Evolutionary conservation across 164 flowering plant genomes (phyloP), one percentile per base, ranked within the genome.

Genomic region (Protea cynaroides): DNA sequence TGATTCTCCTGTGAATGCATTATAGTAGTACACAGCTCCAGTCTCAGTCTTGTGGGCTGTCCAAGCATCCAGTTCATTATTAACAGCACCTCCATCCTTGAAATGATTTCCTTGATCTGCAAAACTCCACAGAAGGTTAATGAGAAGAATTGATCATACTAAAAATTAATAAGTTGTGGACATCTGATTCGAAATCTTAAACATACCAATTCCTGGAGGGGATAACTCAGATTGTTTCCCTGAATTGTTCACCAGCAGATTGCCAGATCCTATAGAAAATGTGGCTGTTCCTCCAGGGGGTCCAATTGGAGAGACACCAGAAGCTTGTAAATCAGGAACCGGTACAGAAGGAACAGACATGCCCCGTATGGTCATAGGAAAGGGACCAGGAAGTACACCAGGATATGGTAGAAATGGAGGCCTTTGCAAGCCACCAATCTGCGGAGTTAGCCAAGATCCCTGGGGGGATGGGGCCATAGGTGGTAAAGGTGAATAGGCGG

Each of bases 1-100:
- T 18, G 99, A 95, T 74, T 84, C 87, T 64, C 92, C 89, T 0
- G 97, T 85, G n/a, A 83, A 46, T 58, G 97, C 83, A 79, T 95
- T 92, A 74, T 95, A 95, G 68, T 92, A 95, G 78, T 95, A 95
- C 8, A 86, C 79, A 75, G 73, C 72, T 64, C 99, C 99, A 9
- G 90, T 69, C 40, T 92, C 96, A 63, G 94, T 84, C 81, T 81
- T 86, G 84, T 92, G 97, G 25, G 94, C 96, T 55, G 96, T 86
- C 99, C 99, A 95, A 14, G 82, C 78, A 74, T 86, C 84, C 18
- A 70, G 34, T 56, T 69, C 86, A 44, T 57, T 74, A 24, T 54
- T 75, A 7, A 52, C 71, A 66, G 72, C 38, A 56, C 67, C 67
- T 37, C 66, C 79, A 68, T 61, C 73, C 38, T 72, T 75, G 40